A percentile compares a stretch with the other conserved stretches of the same genome.
Conservation (phyloP, 1,284 basidiomycete genomes). For the Marasmius sp. region DNA sequence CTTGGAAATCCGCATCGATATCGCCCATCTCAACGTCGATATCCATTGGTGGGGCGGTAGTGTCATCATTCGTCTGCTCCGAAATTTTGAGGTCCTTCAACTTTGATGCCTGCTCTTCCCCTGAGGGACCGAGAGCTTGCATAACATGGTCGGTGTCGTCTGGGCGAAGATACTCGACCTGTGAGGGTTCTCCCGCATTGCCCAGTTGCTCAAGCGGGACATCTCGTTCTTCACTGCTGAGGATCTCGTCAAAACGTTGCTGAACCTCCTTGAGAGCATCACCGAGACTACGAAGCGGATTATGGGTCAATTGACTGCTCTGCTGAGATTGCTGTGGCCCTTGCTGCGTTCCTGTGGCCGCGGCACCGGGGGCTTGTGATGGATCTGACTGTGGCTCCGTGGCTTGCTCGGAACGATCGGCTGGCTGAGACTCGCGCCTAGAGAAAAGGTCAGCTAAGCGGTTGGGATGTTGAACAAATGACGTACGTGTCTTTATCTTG, state of each 20-base stretch:
- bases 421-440: slow-evolving; percentile 13
- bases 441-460: background rate
- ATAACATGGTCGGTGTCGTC: slow-evolving; percentile 74
- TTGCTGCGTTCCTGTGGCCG: slow-evolving; percentile 41
- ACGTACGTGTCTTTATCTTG: slow-evolving; percentile 29
- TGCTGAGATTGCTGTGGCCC: slow-evolving; percentile 44
- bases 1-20: background rate
- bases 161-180: slow-evolving; percentile 84
- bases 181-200: slow-evolving; percentile 44
- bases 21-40: slow-evolving; percentile 33
- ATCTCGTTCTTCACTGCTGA: slow-evolving; percentile 47
- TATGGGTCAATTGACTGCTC: slow-evolving; percentile 39
- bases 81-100: slow-evolving; percentile 78
- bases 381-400: slow-evolving; percentile 24
- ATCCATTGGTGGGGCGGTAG: slow-evolving; percentile 43
- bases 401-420: slow-evolving; percentile 24
- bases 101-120: slow-evolving; percentile 81
- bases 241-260: slow-evolving; percentile 84
- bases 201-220: slow-evolving; percentile 29
- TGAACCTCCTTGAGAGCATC: slow-evolving; percentile 86
- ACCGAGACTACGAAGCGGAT: slow-evolving; percentile 82
- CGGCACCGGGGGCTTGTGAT: slow-evolving; percentile 34
- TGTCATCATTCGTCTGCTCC: slow-evolving; percentile 54
- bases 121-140: slow-evolving; percentile 89
- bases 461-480: background rate